These are phyloP conservation scores for Lactifluus piperatus DNA, from an alignment of 768 basidiomycete species.

Conservation along the genomic window DNA sequence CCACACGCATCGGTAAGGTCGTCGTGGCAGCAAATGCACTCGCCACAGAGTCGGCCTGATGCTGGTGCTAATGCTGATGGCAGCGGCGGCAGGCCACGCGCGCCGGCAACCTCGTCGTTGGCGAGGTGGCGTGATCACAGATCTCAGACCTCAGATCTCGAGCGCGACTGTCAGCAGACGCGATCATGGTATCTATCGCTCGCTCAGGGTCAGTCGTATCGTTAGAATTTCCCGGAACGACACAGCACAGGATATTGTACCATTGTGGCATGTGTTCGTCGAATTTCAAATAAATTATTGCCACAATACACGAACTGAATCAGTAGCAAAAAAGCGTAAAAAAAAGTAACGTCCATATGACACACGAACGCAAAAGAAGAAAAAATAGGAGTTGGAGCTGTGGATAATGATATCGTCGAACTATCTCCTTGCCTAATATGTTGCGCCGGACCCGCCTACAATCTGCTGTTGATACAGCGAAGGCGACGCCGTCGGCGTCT, in stretches of 20 bases:
- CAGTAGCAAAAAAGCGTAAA: conserved; percentile 12
- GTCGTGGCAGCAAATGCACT: too few relatives aligned
- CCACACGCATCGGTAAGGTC: too few relatives aligned
- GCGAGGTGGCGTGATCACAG: too few relatives aligned
- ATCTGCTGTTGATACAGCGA: too few relatives aligned
- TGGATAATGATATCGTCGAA: conserved; percentile 3
- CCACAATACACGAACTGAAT: conserved; percentile 17
- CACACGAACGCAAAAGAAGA: conserved; percentile 15
- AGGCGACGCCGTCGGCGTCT: too few relatives aligned
- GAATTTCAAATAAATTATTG: conserved; percentile 19
- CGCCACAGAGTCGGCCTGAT: too few relatives aligned
- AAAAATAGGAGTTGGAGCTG: conserved; percentile 8
- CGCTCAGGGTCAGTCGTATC: neutral
- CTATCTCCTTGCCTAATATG: conserved; percentile 8
- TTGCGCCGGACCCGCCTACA: neutral
- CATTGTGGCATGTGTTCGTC: conserved; percentile 3
- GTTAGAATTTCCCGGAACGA: neutral
- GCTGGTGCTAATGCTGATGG: too few relatives aligned
- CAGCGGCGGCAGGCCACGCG: too few relatives aligned
- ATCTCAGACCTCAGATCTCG: too few relatives aligned
- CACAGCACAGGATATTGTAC: neutral
- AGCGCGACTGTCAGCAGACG: too few relatives aligned
- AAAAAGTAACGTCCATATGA: conserved; percentile 14
- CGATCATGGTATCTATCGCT: neutral
- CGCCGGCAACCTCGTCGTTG: too few relatives aligned